A percentile compares a stretch with the other conserved stretches of the same genome.
phyloP scores from a whole-genome alignment of 23 red algal species.

The Gracilaria gracilis region DNA sequence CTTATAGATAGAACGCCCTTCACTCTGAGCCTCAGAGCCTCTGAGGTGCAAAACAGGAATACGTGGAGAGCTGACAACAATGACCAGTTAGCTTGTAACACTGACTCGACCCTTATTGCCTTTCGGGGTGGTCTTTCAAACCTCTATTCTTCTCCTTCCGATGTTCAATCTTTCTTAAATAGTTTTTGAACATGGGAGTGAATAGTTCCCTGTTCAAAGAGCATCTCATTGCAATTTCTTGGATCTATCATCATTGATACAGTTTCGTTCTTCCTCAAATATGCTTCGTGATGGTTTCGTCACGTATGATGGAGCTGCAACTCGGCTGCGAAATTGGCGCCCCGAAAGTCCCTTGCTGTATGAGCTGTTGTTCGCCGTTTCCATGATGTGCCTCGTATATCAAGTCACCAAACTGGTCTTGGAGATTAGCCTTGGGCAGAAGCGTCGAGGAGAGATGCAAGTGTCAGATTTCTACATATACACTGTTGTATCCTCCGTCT shows the following conservation, averaged over 20 bases:
- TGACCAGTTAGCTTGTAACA: too few species aligned
- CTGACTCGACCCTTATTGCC: too few species aligned
- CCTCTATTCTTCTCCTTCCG: too few species aligned
- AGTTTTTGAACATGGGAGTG: too few species aligned
- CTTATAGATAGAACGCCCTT: too few species aligned
- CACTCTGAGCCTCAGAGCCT: too few species aligned
- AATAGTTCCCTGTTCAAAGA: too few species aligned
- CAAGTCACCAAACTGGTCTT: background rate
- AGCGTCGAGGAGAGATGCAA: background rate
- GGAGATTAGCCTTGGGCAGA: background rate
- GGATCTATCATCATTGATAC: too few species aligned
- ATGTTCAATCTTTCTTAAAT: too few species aligned
- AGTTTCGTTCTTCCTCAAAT: background rate
- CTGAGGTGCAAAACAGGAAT: too few species aligned
- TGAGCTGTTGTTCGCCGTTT: background rate
- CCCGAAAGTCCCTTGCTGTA: background rate
- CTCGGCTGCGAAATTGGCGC: background rate
- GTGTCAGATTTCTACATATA: constrained; percentile 4
- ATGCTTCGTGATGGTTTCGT: constrained; percentile 4
- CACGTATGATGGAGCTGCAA: background rate
- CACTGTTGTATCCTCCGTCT: constrained; percentile 1
- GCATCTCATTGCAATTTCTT: background rate
- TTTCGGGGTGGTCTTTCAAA: too few species aligned
- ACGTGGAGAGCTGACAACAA: too few species aligned
- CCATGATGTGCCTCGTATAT: background rate